Evolutionary conservation across 73 alveolate genomes (phyloP).

Genomic region (Tetrahymena borealis): DNA sequence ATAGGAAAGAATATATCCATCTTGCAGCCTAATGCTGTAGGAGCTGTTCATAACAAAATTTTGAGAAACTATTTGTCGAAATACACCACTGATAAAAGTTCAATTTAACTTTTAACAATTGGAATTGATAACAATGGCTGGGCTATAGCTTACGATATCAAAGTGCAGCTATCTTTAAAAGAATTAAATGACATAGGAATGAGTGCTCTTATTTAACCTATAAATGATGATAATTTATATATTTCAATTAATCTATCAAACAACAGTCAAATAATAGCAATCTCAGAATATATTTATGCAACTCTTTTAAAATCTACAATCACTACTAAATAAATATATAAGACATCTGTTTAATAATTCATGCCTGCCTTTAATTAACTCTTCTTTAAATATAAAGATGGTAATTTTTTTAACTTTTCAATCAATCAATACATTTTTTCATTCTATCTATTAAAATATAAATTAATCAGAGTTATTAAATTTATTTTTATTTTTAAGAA

Average conservation of each 20-base stretch:
- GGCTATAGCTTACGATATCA: background rate
- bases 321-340: no score
- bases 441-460: no score
- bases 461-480: no score
- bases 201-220: background rate
- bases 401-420: no score
- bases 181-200: background rate
- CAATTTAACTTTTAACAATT: background rate
- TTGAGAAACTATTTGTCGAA: background rate
- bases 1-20: background rate
- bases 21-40: background rate
- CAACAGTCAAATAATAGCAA: background rate
- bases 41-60: background rate
- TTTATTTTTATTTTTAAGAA: no score
- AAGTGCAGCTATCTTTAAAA: background rate
- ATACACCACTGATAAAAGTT: background rate
- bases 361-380: no score
- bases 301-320: no score
- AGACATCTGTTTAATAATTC: no score
- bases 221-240: background rate
- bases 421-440: no score
- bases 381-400: no score
- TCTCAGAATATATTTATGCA: background rate
- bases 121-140: background rate
- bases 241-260: background rate